These are phyloP conservation scores for Amanita inopinata DNA, from an alignment of 768 basidiomycete species.

Conservation along the genomic window DNA sequence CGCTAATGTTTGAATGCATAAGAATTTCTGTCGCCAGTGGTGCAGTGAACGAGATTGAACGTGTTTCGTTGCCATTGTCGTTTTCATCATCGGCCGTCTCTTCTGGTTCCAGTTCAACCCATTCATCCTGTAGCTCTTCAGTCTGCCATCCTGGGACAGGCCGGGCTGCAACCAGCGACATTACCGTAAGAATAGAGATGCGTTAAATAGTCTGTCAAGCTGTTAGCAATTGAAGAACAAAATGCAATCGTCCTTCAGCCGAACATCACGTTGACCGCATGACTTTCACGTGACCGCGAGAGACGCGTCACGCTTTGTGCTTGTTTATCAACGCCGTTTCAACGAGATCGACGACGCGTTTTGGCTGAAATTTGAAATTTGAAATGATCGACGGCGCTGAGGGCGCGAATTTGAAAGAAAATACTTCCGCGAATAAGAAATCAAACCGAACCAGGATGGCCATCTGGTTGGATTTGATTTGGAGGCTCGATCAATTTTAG, in stretches of 20 bases:
- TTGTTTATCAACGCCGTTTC: not conserved
- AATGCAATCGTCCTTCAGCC: not conserved
- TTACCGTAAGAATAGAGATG: conserved; percentile 15
- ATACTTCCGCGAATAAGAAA: not conserved
- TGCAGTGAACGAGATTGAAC: conserved; percentile 50
- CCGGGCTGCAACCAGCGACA: conserved; percentile 18
- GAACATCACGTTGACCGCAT: not conserved
- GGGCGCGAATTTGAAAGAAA: not conserved
- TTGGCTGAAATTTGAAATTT: conserved; percentile 1
- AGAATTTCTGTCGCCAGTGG: conserved; percentile 46
- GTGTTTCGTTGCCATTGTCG: conserved; percentile 37
- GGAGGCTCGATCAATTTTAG: no score
- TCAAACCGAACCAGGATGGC: not conserved
- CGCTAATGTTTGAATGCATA: conserved; percentile 30
- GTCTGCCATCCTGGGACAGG: conserved; percentile 70
- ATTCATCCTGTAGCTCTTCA: conserved; percentile 86
- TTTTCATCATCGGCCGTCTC: conserved; percentile 28
- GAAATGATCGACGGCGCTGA: no score
- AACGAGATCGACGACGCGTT: no score
- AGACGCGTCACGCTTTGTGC: conserved; percentile 3
- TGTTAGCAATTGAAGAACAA: not conserved
- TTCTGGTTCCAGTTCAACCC: conserved; percentile 57
- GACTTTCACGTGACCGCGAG: conserved; percentile 8
- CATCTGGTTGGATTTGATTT: no score
- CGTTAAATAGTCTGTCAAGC: conserved; percentile 7